Percentiles rank a stretch among this genome's conserved stretches.
Conservation (phyloP, 148 eudicot species). For the Vaccinium myrtillus region DNA sequence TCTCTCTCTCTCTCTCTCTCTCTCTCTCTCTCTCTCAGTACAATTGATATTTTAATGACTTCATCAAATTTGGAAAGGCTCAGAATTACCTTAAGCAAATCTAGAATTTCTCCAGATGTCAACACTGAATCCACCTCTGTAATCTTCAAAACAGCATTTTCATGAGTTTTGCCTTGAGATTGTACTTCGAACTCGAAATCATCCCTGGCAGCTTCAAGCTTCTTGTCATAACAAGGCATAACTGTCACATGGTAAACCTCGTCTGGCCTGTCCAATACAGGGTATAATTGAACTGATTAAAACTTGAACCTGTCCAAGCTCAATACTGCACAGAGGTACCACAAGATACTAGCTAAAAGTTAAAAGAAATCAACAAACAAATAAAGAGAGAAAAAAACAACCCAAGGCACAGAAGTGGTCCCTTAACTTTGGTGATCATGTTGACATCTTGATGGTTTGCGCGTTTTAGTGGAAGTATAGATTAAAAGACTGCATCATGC, state of each 20-base stretch:
- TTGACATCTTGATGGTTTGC: neutral
- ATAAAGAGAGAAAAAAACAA: too few species aligned
- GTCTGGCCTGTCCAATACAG: slow-evolving; percentile 57
- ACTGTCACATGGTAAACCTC: slow-evolving; percentile 95
- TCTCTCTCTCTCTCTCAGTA: neutral
- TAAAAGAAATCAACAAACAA: too few species aligned
- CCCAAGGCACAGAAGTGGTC: neutral
- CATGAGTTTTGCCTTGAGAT: slow-evolving; percentile 37
- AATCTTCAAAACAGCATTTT: slow-evolving; percentile 24
- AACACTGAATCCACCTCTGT: slow-evolving; percentile 97
- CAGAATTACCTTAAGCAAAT: slow-evolving; percentile 66
- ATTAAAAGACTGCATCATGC: neutral
- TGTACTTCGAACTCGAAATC: slow-evolving; percentile 74
- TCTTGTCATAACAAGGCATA: slow-evolving; percentile 99
- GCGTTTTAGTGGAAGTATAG: neutral
- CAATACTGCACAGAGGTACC: too few species aligned
- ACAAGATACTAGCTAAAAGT: too few species aligned
- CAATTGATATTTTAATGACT: neutral
- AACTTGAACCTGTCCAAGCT: neutral
- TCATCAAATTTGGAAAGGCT: neutral
- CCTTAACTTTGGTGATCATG: neutral
- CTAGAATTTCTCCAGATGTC: slow-evolving; percentile 96
- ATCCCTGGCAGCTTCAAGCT: slow-evolving; percentile 97
- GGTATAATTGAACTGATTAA: slow-evolving; percentile 4
- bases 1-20: too few species aligned